Evolutionary conservation across 176 grass and related monocot genomes (phyloP), one percentile per base, ranked within the genome.

Genomic region (Hordeum marinum): DNA sequence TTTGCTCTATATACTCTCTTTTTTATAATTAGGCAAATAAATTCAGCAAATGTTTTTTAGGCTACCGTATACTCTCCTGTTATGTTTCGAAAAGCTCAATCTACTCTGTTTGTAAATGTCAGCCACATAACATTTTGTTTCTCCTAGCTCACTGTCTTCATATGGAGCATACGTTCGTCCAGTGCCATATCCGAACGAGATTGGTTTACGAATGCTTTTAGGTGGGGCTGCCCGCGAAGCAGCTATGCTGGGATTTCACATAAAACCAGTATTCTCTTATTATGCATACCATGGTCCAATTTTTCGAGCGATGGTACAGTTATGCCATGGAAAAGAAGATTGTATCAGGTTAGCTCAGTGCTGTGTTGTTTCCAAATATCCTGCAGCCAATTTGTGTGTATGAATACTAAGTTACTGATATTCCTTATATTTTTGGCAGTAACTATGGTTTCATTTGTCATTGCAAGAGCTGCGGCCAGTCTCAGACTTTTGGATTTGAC

Each of bases 161-260:
- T 98, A 98, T 67, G 96, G 96, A 87, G 91, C 96, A 55, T 94
- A 94, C 86, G 84, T 94, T 90, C 89, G 59, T 60, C 91, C 96
- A 94, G 93, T 94, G 90, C 96, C 93, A 82, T 95, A 89, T 90
- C 92, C 96, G 3, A 98, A 95, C 82, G 96, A 98, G 85, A 41
- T 98, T 4, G 93, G 96, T 92, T 92, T 98, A 67, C 90, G 93
- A 83, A 94, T 95, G 96, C 93, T 98, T 87, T 84, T 98, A 90
- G 96, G 96, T 83, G 96, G 89, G 42, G 96, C 89, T 42, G 80
- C 89, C 62, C 68, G 91, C 24, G 93, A 98, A 94, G 93, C 93
- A 79, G 90, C 93, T 86, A 80, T 92, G 68, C 62, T 92, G 39
- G 96, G 96, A 68, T 95, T 90, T 90, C 96, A 94, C 60, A 83